phyloP scores from a whole-genome alignment of 768 basidiomycete species.

The Galerina marginata region DNA sequence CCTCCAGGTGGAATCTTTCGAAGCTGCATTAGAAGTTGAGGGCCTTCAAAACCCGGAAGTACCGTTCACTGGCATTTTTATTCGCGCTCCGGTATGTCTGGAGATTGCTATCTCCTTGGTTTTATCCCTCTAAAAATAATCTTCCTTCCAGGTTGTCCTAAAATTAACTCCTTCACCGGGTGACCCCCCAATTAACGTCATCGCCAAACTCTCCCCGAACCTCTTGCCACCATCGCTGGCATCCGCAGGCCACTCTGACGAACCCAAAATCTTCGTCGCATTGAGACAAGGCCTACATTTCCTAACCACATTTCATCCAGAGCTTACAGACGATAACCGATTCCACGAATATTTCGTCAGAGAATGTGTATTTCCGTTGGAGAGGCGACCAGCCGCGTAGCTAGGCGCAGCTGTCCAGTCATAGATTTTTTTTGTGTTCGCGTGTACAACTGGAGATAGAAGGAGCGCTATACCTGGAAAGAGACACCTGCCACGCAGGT shows the following conservation, averaged over 20 bases:
- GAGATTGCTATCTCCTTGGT: neutral
- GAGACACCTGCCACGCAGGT: constrained; percentile 20
- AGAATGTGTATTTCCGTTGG: constrained; percentile 62
- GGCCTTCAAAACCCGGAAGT: constrained; percentile 61
- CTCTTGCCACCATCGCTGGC: constrained; percentile 47
- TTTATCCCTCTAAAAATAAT: constrained; percentile 3
- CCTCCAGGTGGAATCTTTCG: constrained; percentile 86
- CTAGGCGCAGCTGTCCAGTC: neutral
- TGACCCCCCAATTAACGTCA: constrained; percentile 67
- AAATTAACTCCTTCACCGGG: constrained; percentile 48
- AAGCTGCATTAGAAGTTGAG: constrained; percentile 70
- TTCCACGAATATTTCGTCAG: constrained; percentile 92
- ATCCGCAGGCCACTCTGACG: constrained; percentile 51
- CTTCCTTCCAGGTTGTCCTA: constrained; percentile 61
- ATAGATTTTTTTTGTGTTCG: constrained; percentile 1
- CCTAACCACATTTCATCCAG: constrained; percentile 93
- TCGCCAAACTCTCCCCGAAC: constrained; percentile 69
- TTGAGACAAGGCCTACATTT: constrained; percentile 84
- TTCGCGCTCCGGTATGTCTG: constrained; percentile 82
- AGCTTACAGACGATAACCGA: constrained; percentile 83
- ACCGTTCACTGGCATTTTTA: constrained; percentile 87
- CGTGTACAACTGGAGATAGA: constrained; percentile 22
- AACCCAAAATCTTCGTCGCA: constrained; percentile 78
- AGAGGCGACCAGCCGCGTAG: constrained; percentile 7
- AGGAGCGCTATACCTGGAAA: constrained; percentile 11